Percentiles rank a stretch among this genome's conserved stretches.
These are phyloP conservation scores for Marasmius sp. DNA, from an alignment of 1,284 basidiomycete species.

Conservation along the genomic window DNA sequence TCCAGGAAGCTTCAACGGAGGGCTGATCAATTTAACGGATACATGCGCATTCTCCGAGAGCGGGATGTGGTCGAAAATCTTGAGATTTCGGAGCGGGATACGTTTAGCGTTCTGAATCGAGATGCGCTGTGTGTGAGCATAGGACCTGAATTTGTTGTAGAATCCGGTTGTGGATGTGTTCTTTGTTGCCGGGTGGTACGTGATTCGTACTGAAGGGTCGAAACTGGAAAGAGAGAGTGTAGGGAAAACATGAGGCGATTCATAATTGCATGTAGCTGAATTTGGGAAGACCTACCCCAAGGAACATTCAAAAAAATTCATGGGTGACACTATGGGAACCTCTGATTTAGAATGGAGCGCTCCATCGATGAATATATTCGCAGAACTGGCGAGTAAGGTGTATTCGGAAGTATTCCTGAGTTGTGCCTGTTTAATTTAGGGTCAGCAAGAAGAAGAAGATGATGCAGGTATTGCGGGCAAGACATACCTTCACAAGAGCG, in stretches of 20 bases:
- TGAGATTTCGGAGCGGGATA: conserved; percentile 23
- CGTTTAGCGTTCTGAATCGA: conserved; percentile 9
- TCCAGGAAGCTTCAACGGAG: conserved; percentile 19
- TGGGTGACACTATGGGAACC: neutral
- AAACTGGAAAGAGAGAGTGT: neutral
- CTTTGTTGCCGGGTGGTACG: neutral
- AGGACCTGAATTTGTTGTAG: neutral
- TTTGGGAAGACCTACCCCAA: neutral
- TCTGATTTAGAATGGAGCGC: neutral
- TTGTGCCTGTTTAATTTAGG: neutral
- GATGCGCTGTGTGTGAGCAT: conserved; percentile 2
- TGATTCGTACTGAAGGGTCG: neutral
- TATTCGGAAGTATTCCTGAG: neutral
- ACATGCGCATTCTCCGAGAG: conserved; percentile 33
- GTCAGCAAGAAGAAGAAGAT: neutral
- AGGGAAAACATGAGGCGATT: neutral
- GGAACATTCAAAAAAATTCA: neutral
- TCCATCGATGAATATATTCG: neutral
- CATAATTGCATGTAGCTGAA: neutral
- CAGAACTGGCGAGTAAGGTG: neutral
- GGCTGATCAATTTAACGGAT: conserved; percentile 30
- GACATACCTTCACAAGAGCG: neutral
- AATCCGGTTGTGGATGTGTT: neutral
- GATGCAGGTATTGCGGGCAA: neutral
- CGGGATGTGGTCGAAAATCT: conserved; percentile 34